A percentile compares a stretch with the other conserved stretches of the same genome.
These are phyloP conservation scores for Candolleomyces efflorescens DNA, from an alignment of 768 basidiomycete species.

Conservation along the genomic window DNA sequence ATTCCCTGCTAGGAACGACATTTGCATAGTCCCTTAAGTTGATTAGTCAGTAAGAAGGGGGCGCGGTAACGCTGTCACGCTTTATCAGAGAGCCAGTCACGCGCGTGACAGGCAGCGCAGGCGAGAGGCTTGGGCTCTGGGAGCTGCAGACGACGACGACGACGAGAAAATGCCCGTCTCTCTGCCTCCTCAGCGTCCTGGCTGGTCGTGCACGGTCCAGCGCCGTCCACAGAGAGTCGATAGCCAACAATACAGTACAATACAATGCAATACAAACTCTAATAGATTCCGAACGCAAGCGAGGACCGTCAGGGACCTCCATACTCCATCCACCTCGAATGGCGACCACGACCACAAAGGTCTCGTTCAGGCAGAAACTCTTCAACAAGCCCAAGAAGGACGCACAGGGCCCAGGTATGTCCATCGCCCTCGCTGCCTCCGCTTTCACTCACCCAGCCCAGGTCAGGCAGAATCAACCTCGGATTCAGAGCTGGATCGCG, in stretches of 20 bases:
- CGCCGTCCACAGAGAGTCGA: too few relatives aligned
- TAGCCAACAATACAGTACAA: too few relatives aligned
- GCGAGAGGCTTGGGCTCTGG: too few relatives aligned
- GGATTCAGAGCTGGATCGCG: conserved; percentile 30
- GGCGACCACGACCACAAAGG: conserved; percentile 10
- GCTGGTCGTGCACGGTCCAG: too few relatives aligned
- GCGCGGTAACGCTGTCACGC: conserved; percentile 9
- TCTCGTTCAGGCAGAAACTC: conserved; percentile 14
- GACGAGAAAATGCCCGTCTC: too few relatives aligned
- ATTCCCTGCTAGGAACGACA: conserved; percentile 37
- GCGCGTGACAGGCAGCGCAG: not conserved
- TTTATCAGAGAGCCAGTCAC: conserved; percentile 8
- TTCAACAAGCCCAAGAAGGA: conserved; percentile 10
- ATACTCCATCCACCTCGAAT: conserved; percentile 6
- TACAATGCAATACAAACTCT: too few relatives aligned
- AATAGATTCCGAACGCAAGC: not conserved
- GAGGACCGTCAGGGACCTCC: conserved; percentile 6
- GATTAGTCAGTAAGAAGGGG: conserved; percentile 44
- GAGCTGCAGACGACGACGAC: too few relatives aligned
- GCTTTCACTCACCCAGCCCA: conserved; percentile 16
- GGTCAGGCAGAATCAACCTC: conserved; percentile 10
- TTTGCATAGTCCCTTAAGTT: conserved; percentile 19
- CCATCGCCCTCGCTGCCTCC: not conserved
- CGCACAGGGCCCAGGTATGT: not conserved
- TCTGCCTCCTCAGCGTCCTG: too few relatives aligned